Conservation (phyloP, 139 green algal species). For the Chlamydomonas sp. region DNA sequence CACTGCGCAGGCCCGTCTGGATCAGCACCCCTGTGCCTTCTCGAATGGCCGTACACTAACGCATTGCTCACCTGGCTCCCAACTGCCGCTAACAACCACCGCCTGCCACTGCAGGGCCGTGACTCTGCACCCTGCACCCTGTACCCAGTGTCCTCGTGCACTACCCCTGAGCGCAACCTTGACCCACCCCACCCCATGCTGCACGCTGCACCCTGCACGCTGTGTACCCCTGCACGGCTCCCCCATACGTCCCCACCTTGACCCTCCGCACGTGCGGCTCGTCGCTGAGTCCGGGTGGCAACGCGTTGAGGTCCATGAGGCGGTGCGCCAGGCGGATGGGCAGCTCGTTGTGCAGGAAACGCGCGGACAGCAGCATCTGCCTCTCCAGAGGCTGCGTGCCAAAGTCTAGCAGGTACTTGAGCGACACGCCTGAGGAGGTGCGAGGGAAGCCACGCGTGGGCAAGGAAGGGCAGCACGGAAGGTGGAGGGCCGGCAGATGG, state of each 20-base stretch:
- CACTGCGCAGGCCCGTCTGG: too few relatives aligned
- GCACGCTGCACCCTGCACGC: too few relatives aligned
- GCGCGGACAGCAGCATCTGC: constrained; percentile 85
- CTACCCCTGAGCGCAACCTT: background rate
- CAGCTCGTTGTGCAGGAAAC: constrained; percentile 70
- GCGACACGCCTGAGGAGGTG: constrained; percentile 70
- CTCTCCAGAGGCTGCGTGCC: constrained; percentile 81
- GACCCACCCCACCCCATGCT: background rate
- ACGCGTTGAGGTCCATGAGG: constrained; percentile 90
- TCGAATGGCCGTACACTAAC: too few relatives aligned
- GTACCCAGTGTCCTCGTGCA: background rate
- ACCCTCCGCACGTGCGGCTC: constrained; percentile 76
- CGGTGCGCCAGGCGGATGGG: constrained; percentile 90
- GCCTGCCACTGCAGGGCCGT: too few relatives aligned
- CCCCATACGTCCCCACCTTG: too few relatives aligned
- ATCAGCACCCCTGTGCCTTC: too few relatives aligned
- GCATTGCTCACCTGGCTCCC: too few relatives aligned
- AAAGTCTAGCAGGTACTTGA: constrained; percentile 94
- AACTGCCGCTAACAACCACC: too few relatives aligned
- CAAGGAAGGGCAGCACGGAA: background rate
- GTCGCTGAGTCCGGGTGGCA: constrained; percentile 81
- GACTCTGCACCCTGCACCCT: too few relatives aligned
- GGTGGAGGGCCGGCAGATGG: background rate
- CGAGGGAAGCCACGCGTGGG: constrained; percentile 54
- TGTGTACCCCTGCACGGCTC: too few relatives aligned